Conservation (phyloP, 345 rosid genomes). For the Sapria himalayana region DNA sequence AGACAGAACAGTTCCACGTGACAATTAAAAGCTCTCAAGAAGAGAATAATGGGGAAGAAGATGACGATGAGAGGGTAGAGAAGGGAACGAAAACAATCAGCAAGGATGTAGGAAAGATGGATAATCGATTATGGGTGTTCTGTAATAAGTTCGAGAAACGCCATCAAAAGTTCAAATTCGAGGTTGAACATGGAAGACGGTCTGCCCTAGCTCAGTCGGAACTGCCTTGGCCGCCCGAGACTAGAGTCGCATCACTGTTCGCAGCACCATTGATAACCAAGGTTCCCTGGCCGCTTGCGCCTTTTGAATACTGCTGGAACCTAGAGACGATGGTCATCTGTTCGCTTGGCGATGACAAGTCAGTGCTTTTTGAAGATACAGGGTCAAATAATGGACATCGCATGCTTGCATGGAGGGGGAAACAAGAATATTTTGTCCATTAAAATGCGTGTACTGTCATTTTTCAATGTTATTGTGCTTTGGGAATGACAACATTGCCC, state of each 20-base stretch:
- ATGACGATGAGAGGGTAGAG: conserved; percentile 4
- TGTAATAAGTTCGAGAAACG: conserved; percentile 29
- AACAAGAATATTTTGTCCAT: conserved; percentile 16
- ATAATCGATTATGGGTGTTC: conserved; percentile 26
- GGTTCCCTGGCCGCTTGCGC: conserved; percentile 32
- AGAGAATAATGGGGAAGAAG: conserved; percentile 8
- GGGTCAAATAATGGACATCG: conserved; percentile 12
- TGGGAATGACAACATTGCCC: no score
- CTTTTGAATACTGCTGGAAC: conserved; percentile 57
- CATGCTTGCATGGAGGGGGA: conserved; percentile 11
- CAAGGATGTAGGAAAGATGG: conserved; percentile 16
- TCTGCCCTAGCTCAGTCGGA: conserved; percentile 32
- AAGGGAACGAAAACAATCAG: conserved; percentile 7
- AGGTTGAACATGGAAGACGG: conserved; percentile 9
- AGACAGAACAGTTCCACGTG: conserved; percentile 8
- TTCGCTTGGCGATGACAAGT: background rate
- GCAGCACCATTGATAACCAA: no score
- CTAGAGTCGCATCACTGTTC: no score
- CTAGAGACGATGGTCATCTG: conserved; percentile 13
- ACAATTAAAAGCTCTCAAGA: conserved; percentile 10
- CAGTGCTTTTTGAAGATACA: conserved; percentile 8
- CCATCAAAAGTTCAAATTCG: conserved; percentile 17
- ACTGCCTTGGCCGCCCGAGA: conserved; percentile 29
- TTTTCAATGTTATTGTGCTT: no score
- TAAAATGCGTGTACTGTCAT: no score